Base-by-base conservation (phyloP, 305 asterid species). In the Stenogyne calaminthoides region DNA sequence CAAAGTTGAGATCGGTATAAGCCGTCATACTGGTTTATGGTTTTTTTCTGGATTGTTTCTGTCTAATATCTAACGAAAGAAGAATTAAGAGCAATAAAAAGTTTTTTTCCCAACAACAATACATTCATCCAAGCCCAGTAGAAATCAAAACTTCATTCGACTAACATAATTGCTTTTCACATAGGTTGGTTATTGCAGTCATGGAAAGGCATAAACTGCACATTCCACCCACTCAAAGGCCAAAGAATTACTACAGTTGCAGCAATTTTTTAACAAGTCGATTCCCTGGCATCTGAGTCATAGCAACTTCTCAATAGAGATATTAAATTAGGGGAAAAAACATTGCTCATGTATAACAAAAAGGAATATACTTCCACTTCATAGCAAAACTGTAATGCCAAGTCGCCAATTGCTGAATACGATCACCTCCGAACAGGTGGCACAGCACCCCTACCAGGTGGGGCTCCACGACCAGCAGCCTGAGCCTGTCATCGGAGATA, bases 361-460 rank as follows among this genome's bases (percentile, higher is more conserved):
- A 75, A 60, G 42, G 47, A 63, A 57, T 36, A 64, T 36, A 64
- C 19, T 57, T 71, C 77, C 67, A 25, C 60, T 52, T 51, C 73
- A 64, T 69, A 62, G 37, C 65, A 52, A 61, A 32, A 7, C 65
- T 47, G 63, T 46, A 40, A 55, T 14, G 36, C 6, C 36, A 5
- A 32, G 36, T 32, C 36, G 34, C 57, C 72, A 54, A 29, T 19
- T 9, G 36, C 29, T 0, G 36, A 51, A 51, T 7, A 51, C 32
- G 65, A 85, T 89, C 86, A 93, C 84, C 98, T 85, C 74, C 97
- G 80, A 20, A 83, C 94, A 46, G 96, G 97, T 29, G 97, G 96
- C 58, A 81, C 96, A 57, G 71, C 82, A 19, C 98, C 98, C 66
- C 97, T 76, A 64, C 98, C 97, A 47, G 96, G 96, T 25, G 92